Evolutionary conservation across 371 early-diverging fungal species (phyloP).

Genomic region (Fennellomyces sp.): DNA sequence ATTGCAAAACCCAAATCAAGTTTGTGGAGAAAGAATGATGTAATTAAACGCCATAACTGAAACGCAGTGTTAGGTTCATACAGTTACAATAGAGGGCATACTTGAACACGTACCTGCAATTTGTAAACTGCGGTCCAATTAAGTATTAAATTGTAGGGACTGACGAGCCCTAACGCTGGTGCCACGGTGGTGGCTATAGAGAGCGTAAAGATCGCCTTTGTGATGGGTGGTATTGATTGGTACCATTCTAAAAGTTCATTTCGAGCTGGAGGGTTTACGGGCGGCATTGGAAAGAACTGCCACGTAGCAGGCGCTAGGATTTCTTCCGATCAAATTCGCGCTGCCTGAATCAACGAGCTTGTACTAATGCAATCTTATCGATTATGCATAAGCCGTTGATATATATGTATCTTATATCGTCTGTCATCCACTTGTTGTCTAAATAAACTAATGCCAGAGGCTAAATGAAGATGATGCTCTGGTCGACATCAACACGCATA

Average conservation of each 20-base stretch:
- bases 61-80: neutral
- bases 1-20: slow-evolving; percentile 66
- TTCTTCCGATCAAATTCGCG: no score
- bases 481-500: no score
- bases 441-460: no score
- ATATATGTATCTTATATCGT: no score
- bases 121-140: slow-evolving; percentile 43
- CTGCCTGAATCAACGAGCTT: no score
- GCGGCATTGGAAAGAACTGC: slow-evolving; percentile 12
- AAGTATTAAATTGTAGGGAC: slow-evolving; percentile 38
- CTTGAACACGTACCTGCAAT: slow-evolving; percentile 20
- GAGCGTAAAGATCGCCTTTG: slow-evolving; percentile 59
- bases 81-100: neutral
- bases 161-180: slow-evolving; percentile 44
- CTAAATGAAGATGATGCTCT: no score
- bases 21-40: slow-evolving; percentile 64
- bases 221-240: slow-evolving; percentile 65
- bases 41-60: slow-evolving; percentile 80
- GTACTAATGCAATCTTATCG: no score
- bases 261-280: slow-evolving; percentile 15
- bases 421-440: no score
- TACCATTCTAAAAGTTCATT: slow-evolving; percentile 59
- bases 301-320: no score
- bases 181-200: slow-evolving; percentile 56
- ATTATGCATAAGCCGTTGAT: no score